Evolutionary conservation across 306 rosid species (phyloP), one percentile per base, ranked within the genome.

Genomic region (Quercus wislizeni): DNA sequence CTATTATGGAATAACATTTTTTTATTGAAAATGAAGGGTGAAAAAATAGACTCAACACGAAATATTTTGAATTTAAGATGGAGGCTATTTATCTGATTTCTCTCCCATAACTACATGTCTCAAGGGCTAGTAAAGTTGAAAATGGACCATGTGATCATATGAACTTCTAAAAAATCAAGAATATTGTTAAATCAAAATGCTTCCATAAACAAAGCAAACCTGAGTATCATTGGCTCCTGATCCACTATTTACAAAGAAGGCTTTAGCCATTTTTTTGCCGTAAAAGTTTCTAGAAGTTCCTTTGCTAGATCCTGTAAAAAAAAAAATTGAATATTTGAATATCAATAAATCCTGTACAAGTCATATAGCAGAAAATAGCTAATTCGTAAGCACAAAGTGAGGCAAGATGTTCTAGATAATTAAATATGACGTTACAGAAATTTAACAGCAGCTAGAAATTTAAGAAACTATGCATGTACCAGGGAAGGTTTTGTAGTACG

Each of bases 191-290:
- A 33, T 33, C 35, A 75, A 57, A 74, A 69, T 78, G 75, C 79
- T 74, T 51, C 68, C 33, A 73, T 51, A 31, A 71, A 76, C 56
- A 57, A 74, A 56, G 43, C 74, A 61, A 71, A 95, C 99, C 98
- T 96, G 99, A 78, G 99, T 84, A 80, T 96, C 99, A 78, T 96
- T 96, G 84, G 99, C 97, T 86, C 93, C 99, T 33, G 99, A 96
- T 70, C 99, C 98, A 74, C 98, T 93, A 78, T 93, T 93, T 67
- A 88, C 88, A 74, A 96, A 93, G 86, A 96, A 96, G 9, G 89
- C 98, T 83, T 96, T 96, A 1, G 74, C 97, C 99, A 95, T 95
- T 82, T 91, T 89, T 58, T 79, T 83, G 96, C 94, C 21, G 96
- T 95, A 82, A 96, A 96, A 18, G 59, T 76, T 78, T 91, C 96